Evolutionary conservation across 2,329 filamentous ascomycete species (phyloP).

Genomic region (Fusarium chuoi): DNA sequence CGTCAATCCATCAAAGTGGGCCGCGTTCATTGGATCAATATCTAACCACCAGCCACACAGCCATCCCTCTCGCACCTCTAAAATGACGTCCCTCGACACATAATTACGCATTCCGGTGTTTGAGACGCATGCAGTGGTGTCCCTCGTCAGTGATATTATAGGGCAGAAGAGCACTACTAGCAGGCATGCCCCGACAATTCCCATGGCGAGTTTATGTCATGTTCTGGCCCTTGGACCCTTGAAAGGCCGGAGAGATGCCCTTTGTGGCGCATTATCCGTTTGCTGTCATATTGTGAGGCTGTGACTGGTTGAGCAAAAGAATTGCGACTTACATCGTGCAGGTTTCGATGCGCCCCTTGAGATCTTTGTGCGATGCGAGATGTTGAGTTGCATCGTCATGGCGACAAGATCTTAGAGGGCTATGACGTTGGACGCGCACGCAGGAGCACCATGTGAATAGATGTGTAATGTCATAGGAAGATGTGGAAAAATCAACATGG

Average conservation of each 20-base stretch:
- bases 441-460: not conserved
- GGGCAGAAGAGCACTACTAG: slow-evolving; percentile 15
- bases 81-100: slow-evolving; percentile 40
- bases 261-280: slow-evolving; percentile 20
- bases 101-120: slow-evolving; percentile 34
- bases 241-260: slow-evolving; percentile 12
- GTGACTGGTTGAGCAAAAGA: slow-evolving; percentile 18
- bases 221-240: slow-evolving; percentile 23
- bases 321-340: slow-evolving; percentile 10
- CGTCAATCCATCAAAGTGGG: slow-evolving; percentile 33
- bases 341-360: slow-evolving; percentile 5
- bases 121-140: slow-evolving; percentile 13
- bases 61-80: slow-evolving; percentile 4
- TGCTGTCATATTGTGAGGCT: slow-evolving; percentile 27
- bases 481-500: slow-evolving; percentile 13
- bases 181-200: slow-evolving; percentile 18
- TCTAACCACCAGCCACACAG: slow-evolving; percentile 28
- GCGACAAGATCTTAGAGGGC: not conserved
- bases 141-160: slow-evolving; percentile 9
- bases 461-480: not conserved
- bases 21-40: slow-evolving; percentile 16
- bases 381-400: slow-evolving; percentile 18
- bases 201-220: slow-evolving; percentile 29
- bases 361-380: slow-evolving; percentile 14
- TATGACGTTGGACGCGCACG: slow-evolving; percentile 21